phyloP scores from a whole-genome alignment of 2,329 filamentous ascomycete genomes.

The Dichotomopilus funicola region DNA sequence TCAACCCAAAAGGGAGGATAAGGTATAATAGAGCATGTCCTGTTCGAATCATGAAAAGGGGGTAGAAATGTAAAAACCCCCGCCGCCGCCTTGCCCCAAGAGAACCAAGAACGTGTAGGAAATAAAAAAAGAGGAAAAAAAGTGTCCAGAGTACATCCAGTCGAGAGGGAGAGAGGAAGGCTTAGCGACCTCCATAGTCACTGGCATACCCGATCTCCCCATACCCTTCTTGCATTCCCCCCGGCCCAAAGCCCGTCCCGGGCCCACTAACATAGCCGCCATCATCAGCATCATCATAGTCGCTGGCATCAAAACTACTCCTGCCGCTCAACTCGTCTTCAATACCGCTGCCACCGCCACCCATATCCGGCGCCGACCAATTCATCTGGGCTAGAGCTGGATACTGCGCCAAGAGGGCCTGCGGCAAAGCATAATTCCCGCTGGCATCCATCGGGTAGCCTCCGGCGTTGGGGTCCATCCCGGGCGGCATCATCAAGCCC shows the following conservation, averaged over 20 bases:
- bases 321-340: slow-evolving; percentile 73
- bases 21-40: too few relatives aligned
- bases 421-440: slow-evolving; percentile 66
- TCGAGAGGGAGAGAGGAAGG: neutral
- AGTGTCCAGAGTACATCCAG: neutral
- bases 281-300: slow-evolving; percentile 69
- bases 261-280: slow-evolving; percentile 60
- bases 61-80: neutral
- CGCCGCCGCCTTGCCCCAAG: neutral
- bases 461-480: slow-evolving; percentile 53
- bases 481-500: slow-evolving; percentile 54
- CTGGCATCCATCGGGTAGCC: slow-evolving; percentile 48
- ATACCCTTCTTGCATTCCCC: slow-evolving; percentile 49
- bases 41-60: too few relatives aligned
- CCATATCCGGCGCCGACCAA: slow-evolving; percentile 63
- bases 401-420: slow-evolving; percentile 83
- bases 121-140: slow-evolving; percentile 1
- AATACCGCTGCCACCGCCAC: slow-evolving; percentile 62
- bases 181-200: slow-evolving; percentile 42
- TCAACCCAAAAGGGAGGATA: too few relatives aligned
- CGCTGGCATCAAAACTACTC: slow-evolving; percentile 76
- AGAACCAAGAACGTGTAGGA: neutral
- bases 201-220: slow-evolving; percentile 49
- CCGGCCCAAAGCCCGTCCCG: slow-evolving; percentile 53
- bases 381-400: slow-evolving; percentile 86